Base-by-base conservation (phyloP, 2,329 filamentous ascomycete genomes). In the Cordyceps sp. region DNA sequence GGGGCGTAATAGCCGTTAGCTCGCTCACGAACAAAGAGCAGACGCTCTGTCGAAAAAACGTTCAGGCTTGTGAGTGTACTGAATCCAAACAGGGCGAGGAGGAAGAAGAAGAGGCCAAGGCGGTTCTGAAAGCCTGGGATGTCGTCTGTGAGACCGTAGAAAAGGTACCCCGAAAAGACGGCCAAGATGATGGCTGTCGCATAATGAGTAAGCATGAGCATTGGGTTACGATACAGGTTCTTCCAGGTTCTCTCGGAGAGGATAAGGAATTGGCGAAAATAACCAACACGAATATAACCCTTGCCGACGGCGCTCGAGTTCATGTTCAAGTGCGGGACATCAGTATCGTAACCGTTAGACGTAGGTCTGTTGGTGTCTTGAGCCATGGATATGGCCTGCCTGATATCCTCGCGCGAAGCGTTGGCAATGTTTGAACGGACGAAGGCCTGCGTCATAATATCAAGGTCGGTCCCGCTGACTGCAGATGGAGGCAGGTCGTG, bases 131-230 rank as follows among this genome's bases (percentile, higher is more conserved):
- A 98, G 22, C 92, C 90, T 38, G 84, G 79, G 43, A 98, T 93
- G 47, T 98, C 86, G 47, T 93, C 85, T 1, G 86, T 93, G 30
- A 98, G 64, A 3, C 88, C 90, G 45, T 96, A 98, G 61, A 96
- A 98, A 10, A 98, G 68, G 55, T 82, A 96, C 4, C 90, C 90
- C 2, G 88, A 86, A 36, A 98, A 79, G 5, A 96, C 88, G 2
- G 86, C 90, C 6, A 98, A 69, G 0, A 96, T 60, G 37, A 98
- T 96, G 7, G 90, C 85, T 42, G 94, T 96, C 24, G 90, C 90
- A 50, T 96, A 98, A 57, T 98, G 90, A 0, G 86, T 94, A 36
- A 98, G 69, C 90, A 98, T 98, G 37, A 98, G 63, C 71, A 96
- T 86, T 2, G 90, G 90, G 52, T 98, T 94, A 35, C 90, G 77